Conservation (phyloP, 208 protist species). For the Leishmania amazonensis region DNA sequence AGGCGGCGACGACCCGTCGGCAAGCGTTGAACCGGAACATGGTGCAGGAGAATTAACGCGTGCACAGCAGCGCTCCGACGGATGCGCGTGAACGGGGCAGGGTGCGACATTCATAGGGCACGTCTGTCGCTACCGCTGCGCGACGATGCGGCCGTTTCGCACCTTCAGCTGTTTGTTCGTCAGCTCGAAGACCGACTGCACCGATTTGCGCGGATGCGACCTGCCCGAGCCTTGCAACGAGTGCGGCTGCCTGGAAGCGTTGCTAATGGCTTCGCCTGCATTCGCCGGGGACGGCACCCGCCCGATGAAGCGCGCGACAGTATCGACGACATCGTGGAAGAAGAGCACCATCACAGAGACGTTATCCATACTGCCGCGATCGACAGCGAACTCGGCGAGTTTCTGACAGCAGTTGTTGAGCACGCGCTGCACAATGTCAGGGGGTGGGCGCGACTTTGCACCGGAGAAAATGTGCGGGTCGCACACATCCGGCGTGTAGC, state of each 20-base stretch:
- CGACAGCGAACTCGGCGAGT: constrained; percentile 81
- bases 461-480: constrained; percentile 37
- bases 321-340: constrained; percentile 82
- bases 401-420: constrained; percentile 82
- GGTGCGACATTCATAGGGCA: no score
- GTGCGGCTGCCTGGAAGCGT: background rate
- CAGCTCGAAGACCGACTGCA: constrained; percentile 18
- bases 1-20: background rate
- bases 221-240: background rate
- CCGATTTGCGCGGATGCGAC: constrained; percentile 12
- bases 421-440: constrained; percentile 48
- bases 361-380: constrained; percentile 82
- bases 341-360: constrained; percentile 78
- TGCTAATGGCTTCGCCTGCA: background rate
- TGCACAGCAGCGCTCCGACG: background rate
- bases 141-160: constrained; percentile 30
- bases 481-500: constrained; percentile 73
- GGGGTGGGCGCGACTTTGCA: constrained; percentile 40
- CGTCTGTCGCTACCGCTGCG: constrained; percentile 11
- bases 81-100: background rate
- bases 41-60: background rate
- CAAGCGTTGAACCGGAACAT: background rate
- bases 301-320: constrained; percentile 53
- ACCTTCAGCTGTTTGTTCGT: constrained; percentile 31
- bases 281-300: background rate